Evolutionary conservation across 2,329 filamentous ascomycete genomes (phyloP).

Genomic region (Tympanopsis confertula): DNA sequence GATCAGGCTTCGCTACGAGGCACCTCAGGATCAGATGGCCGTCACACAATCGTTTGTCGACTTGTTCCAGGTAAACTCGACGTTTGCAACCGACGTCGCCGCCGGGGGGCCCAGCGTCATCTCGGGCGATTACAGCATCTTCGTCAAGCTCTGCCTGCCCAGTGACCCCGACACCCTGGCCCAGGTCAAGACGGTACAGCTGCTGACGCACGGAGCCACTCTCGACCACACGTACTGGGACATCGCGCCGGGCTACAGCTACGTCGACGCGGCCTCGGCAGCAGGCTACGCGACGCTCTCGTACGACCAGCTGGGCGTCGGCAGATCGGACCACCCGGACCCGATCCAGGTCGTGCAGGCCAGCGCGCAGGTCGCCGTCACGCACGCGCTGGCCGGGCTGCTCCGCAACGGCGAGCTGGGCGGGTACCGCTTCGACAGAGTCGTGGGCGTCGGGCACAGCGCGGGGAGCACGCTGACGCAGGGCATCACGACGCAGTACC

Average conservation of each 20-base stretch:
- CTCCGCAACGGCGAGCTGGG: conserved; percentile 15
- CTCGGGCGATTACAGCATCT: conserved; percentile 8
- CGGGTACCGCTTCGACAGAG: conserved; percentile 14
- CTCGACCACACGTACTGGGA: conserved; percentile 24
- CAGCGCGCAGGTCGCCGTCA: conserved; percentile 20
- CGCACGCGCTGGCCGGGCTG: conserved; percentile 15
- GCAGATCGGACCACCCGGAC: conserved; percentile 21
- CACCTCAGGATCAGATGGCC: conserved; percentile 8
- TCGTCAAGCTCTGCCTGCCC: conserved; percentile 9
- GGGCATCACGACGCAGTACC: conserved; percentile 17
- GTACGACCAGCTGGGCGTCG: conserved; percentile 27
- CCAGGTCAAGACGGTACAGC: conserved; percentile 16
- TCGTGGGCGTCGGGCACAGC: conserved; percentile 26
- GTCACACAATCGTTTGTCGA: conserved; percentile 9
- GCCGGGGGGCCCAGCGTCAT: conserved; percentile 7
- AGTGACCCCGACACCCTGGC: conserved; percentile 3
- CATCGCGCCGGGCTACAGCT: conserved; percentile 22
- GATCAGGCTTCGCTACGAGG: conserved; percentile 7
- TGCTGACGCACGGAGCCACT: conserved; percentile 25
- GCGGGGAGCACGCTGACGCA: conserved; percentile 20
- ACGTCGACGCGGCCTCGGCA: conserved; percentile 23
- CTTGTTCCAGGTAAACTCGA: conserved; percentile 8
- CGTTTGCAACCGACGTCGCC: conserved; percentile 5
- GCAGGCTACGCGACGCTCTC: conserved; percentile 24
- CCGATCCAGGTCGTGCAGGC: conserved; percentile 22